phyloP scores from a whole-genome alignment of 306 rosid species.

The Cicer yamashitae region DNA sequence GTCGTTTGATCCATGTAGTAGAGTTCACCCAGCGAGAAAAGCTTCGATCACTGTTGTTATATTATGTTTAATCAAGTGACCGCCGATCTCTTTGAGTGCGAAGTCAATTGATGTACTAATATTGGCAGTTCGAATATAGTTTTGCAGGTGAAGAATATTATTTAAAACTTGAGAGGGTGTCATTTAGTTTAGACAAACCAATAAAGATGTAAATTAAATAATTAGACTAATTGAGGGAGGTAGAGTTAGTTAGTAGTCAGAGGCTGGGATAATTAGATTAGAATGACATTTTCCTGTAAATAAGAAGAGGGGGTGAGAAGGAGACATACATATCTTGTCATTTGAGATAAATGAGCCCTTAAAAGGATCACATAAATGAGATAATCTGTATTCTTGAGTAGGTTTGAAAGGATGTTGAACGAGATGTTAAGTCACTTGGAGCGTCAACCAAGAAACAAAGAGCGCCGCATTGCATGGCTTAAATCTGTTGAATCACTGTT shows the following conservation, averaged over 20 bases:
- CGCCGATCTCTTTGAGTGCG: constrained; percentile 22
- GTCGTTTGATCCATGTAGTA: not conserved
- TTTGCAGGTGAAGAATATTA: constrained; percentile 22
- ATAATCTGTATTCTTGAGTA: constrained; percentile 41
- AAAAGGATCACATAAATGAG: too few relatives aligned
- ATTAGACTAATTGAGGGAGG: not conserved
- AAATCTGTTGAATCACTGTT: constrained; percentile 64
- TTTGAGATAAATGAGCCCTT: not conserved
- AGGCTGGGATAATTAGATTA: constrained; percentile 6
- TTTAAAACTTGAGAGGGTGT: constrained; percentile 21
- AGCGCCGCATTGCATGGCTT: constrained; percentile 91
- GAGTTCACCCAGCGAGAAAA: not conserved
- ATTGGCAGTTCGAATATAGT: not conserved
- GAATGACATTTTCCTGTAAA: not conserved
- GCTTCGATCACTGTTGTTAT: not conserved
- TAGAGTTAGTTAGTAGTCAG: not conserved
- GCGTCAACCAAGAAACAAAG: constrained; percentile 89
- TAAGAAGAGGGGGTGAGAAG: not conserved
- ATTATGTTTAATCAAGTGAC: constrained; percentile 11
- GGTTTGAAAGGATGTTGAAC: constrained; percentile 84
- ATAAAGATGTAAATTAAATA: not conserved
- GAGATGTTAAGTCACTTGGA: constrained; percentile 97
- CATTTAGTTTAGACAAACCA: constrained; percentile 18
- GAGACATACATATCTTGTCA: constrained; percentile 7
- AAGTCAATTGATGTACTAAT: constrained; percentile 29